Evolutionary conservation across 805 yeast species (phyloP).

Genomic region (Yarrowia sp.): DNA sequence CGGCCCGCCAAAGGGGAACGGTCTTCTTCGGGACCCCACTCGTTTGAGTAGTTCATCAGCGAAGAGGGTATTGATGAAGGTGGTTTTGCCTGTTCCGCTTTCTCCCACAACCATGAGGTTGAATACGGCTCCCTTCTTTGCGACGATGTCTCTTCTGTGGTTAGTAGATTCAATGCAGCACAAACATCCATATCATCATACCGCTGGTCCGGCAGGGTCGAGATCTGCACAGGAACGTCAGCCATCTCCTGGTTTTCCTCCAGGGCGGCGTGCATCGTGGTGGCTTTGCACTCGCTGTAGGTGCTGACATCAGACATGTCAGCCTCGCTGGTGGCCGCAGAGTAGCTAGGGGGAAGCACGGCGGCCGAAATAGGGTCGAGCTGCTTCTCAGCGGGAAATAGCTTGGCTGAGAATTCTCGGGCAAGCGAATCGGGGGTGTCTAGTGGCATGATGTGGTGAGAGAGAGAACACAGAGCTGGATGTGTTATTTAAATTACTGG

Average conservation of each 20-base stretch:
- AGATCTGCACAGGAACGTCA: conserved; percentile 4
- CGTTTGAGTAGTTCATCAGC: conserved; percentile 34
- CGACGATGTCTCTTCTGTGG: conserved; percentile 40
- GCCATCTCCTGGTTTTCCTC: background rate
- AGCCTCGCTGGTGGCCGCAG: conserved; percentile 20
- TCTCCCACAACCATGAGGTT: conserved; percentile 75
- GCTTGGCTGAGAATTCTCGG: conserved; percentile 14
- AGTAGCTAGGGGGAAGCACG: conserved; percentile 10
- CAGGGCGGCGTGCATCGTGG: background rate
- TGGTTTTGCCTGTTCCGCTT: conserved; percentile 70
- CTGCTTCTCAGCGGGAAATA: background rate
- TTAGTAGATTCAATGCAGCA: conserved; percentile 13
- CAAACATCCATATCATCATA: conserved; percentile 24
- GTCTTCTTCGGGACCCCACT: conserved; percentile 54
- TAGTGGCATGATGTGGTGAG: conserved; percentile 11
- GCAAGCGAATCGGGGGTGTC: conserved; percentile 17
- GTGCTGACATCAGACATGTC: conserved; percentile 16
- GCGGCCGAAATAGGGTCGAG: background rate
- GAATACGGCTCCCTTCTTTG: conserved; percentile 60
- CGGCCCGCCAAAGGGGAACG: conserved; percentile 61
- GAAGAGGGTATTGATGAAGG: conserved; percentile 69
- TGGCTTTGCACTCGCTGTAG: conserved; percentile 18
- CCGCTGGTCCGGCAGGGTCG: conserved; percentile 23
- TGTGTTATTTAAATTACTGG: background rate
- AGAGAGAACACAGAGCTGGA: background rate